Conservation (phyloP, 805 yeast species). For the Myxozyma monticola region DNA sequence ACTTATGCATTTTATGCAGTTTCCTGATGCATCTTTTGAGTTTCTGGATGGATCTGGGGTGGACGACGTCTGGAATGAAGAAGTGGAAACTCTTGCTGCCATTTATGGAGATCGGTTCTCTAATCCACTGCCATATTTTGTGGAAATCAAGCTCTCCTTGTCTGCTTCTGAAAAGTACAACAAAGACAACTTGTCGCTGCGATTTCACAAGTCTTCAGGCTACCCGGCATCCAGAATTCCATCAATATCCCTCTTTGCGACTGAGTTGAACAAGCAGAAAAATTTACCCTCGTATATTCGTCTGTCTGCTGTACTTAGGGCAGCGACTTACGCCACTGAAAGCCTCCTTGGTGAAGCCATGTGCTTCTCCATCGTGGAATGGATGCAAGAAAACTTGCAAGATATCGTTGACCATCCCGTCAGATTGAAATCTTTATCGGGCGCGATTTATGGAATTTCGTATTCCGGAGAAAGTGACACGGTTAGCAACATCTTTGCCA, state of each 20-base stretch:
- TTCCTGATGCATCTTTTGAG: conserved; percentile 7
- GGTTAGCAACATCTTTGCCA: conserved; percentile 15
- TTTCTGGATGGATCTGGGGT: conserved; percentile 34
- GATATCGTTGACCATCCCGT: conserved; percentile 73
- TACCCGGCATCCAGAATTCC: conserved; percentile 29
- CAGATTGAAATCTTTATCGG: conserved; percentile 48
- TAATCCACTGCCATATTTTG: conserved; percentile 16
- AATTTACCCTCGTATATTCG: conserved; percentile 53
- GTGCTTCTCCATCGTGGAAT: conserved; percentile 68
- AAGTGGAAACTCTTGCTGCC: conserved; percentile 63
- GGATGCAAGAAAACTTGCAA: conserved; percentile 66
- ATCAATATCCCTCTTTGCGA: conserved; percentile 29
- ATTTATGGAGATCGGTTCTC: conserved; percentile 52
- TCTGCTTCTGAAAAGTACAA: conserved; percentile 8
- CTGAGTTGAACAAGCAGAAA: conserved; percentile 4
- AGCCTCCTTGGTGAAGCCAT: conserved; percentile 65
- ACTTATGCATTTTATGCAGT: conserved; percentile 13
- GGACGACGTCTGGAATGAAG: conserved; percentile 67
- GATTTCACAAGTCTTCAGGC: conserved; percentile 24
- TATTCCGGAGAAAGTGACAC: conserved; percentile 35
- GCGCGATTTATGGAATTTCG: conserved; percentile 31
- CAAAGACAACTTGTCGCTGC: conserved; percentile 21
- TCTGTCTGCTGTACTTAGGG: conserved; percentile 38
- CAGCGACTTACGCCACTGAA: conserved; percentile 37
- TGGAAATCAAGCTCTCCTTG: conserved; percentile 24